Base-by-base conservation (phyloP, 2,329 filamentous ascomycete genomes). In the Thelonectria rubi region DNA sequence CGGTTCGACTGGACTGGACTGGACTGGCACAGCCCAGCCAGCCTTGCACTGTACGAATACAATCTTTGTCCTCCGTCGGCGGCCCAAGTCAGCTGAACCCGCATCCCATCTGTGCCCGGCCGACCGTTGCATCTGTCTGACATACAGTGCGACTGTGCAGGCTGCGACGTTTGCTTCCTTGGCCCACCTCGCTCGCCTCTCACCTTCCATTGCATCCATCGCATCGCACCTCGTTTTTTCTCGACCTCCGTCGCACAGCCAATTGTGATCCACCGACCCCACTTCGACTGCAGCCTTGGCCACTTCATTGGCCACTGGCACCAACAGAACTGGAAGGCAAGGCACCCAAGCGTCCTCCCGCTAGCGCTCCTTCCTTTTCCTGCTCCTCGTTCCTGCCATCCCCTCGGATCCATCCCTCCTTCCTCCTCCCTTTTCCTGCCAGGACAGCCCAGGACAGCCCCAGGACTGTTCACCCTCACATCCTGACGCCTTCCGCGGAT, bases 361-460 rank as follows among this genome's bases (percentile, higher is more conserved):
- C 37, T 17, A 18, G 39, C 39, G 20, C 50, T 43, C 37, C 30
- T 42, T 57, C 46, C 18, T 14, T 43, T 43, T 60, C 50, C 46
- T 39, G 51, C 32, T 63, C 48, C 64, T 56, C n/a, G n/a, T n/a
- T 46, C 30, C 32, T 42, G 21, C 24, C 49, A 30, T 50, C 32
- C 39, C 49, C 43, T 24, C 34, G 6, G 32, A 34, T 34, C 55
- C 42, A 32, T 34, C 30, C 39, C 42, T 26, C 40, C 46, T 17
- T 24, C 26, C 39, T 34, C 7, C 24, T 34, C 37, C 39, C 53
- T 60, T 45, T 49, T 42, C 56, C 55, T 49, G 58, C 7, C 65
- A 57, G 61, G 61, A 58, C 55, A 62, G 46, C 34, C 12, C 34
- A 17, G 17, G 32, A 46, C n/a, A n/a, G 26, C 34, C 39, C 14